Conservation (phyloP, 1,284 basidiomycete species). For the Marasmius sp. region DNA sequence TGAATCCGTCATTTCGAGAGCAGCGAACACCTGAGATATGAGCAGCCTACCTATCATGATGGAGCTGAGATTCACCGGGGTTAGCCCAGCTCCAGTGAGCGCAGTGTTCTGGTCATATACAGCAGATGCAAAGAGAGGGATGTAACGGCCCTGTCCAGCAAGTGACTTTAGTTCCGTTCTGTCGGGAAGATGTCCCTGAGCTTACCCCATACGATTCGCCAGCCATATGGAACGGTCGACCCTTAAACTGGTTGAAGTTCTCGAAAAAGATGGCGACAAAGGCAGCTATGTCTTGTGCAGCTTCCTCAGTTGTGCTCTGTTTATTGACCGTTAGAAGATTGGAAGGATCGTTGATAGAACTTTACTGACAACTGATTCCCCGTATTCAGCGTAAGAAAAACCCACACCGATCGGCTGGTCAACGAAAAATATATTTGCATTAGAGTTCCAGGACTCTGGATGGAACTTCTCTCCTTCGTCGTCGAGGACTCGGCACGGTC, state of each 20-base stretch:
- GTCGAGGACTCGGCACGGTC: slow-evolving; percentile 51
- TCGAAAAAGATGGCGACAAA: slow-evolving; percentile 62
- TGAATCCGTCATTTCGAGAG: background rate
- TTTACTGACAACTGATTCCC: slow-evolving; percentile 54
- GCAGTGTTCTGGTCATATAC: slow-evolving; percentile 60
- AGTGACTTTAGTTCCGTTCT: background rate
- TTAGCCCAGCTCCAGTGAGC: slow-evolving; percentile 44
- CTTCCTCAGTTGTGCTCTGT: slow-evolving; percentile 48
- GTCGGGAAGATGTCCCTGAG: slow-evolving; percentile 1
- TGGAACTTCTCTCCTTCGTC: slow-evolving; percentile 48
- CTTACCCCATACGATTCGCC: slow-evolving; percentile 68
- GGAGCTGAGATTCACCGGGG: slow-evolving; percentile 47
- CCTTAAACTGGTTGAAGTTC: slow-evolving; percentile 51
- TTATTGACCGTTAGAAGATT: background rate
- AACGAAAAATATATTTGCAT: slow-evolving; percentile 33
- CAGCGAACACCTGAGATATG: background rate
- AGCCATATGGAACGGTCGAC: slow-evolving; percentile 65
- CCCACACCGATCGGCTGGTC: slow-evolving; percentile 69
- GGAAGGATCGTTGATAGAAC: background rate
- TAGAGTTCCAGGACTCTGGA: slow-evolving; percentile 63
- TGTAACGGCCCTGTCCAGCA: slow-evolving; percentile 50
- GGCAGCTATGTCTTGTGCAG: slow-evolving; percentile 52
- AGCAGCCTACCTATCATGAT: slow-evolving; percentile 38
- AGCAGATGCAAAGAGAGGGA: slow-evolving; percentile 64
- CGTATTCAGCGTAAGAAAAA: slow-evolving; percentile 74